Evolutionary conservation across 2,329 filamentous ascomycete genomes (phyloP).

Genomic region (Thermothelomyces thermophilus): DNA sequence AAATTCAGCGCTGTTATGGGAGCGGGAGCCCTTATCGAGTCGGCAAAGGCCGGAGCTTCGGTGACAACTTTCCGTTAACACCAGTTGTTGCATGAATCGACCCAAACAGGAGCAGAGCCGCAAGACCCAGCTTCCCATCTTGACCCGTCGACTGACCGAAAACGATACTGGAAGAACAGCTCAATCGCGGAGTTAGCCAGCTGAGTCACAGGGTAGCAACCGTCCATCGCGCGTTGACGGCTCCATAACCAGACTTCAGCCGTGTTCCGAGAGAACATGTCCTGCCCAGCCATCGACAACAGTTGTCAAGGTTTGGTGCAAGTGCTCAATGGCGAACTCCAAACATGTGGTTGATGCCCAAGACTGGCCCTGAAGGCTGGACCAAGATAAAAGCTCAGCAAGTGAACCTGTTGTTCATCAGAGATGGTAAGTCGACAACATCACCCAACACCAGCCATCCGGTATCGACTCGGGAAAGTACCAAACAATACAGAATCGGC

Average conservation of each 20-base stretch:
- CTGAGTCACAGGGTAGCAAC: background rate
- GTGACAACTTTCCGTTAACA: background rate
- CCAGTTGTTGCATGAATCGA: background rate
- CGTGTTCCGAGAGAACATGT: background rate
- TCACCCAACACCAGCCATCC: background rate
- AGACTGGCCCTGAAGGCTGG: background rate
- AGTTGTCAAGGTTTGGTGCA: background rate
- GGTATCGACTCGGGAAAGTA: background rate
- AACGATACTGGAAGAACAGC: background rate
- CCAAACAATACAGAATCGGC: background rate
- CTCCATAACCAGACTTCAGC: background rate
- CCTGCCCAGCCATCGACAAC: background rate
- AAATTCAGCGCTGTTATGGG: background rate
- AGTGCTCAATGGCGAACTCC: conserved; percentile 11
- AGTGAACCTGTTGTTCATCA: background rate
- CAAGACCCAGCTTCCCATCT: background rate
- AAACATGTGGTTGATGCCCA: background rate
- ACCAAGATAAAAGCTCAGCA: background rate
- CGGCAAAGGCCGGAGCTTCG: background rate
- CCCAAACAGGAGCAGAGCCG: background rate
- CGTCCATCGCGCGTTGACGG: background rate
- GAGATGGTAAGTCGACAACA: background rate
- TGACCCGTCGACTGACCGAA: background rate
- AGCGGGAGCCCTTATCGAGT: background rate
- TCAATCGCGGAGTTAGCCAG: conserved; percentile 10